Conservation (phyloP, 2,329 filamentous ascomycete genomes). For the Penicillium aurantiogriseum region DNA sequence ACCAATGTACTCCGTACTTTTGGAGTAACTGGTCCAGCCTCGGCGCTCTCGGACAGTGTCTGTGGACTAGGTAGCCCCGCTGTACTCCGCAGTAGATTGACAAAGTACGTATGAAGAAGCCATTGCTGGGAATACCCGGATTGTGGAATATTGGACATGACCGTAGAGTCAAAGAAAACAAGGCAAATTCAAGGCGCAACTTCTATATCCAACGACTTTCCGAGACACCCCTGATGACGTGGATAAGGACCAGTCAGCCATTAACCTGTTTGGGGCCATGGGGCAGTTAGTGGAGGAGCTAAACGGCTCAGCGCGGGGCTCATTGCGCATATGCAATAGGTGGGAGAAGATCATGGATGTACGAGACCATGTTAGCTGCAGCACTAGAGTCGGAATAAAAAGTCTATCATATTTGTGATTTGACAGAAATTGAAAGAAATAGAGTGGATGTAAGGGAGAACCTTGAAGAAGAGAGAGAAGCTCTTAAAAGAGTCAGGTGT, state of each 20-base stretch:
- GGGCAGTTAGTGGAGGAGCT: background rate
- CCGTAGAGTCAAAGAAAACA: background rate
- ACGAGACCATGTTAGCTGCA: background rate
- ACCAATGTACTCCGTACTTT: slow-evolving; percentile 8
- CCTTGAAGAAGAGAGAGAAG: background rate
- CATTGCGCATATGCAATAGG: slow-evolving; percentile 5
- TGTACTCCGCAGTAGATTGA: background rate
- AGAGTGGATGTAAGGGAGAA: slow-evolving; percentile 11
- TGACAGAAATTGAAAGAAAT: background rate
- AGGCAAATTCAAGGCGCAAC: background rate
- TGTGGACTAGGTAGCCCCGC: slow-evolving; percentile 5
- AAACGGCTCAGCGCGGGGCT: slow-evolving; percentile 4
- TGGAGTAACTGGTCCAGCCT: background rate
- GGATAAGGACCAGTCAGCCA: background rate
- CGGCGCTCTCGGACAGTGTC: background rate
- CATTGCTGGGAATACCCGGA: background rate
- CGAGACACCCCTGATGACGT: background rate
- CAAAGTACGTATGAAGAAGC: background rate
- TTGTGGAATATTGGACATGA: background rate
- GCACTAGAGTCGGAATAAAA: background rate
- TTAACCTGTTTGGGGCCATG: background rate
- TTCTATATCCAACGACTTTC: background rate
- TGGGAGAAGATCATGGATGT: slow-evolving; percentile 1
- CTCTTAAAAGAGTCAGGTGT: slow-evolving; percentile 1
- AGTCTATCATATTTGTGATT: background rate